Conservation (phyloP, 495 filamentous ascomycete genomes). For the Penicillium steckii region DNA sequence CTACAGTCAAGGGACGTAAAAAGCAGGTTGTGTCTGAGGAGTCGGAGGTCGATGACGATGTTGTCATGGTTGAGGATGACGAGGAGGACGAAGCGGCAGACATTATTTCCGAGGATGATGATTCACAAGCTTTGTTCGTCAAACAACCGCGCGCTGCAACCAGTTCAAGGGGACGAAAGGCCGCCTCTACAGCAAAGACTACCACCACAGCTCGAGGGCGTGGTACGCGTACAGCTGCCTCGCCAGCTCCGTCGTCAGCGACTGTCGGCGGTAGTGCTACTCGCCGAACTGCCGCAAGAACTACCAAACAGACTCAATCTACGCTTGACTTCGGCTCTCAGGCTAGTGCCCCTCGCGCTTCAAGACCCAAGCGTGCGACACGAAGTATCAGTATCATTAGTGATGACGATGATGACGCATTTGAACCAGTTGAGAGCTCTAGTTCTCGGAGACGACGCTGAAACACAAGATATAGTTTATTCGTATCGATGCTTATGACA, state of each 20-base stretch:
- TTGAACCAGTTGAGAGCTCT: constrained; percentile 56
- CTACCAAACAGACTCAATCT: constrained; percentile 55
- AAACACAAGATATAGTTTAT: background rate
- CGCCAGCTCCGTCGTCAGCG: constrained; percentile 45
- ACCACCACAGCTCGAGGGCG: constrained; percentile 25
- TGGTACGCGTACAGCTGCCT: constrained; percentile 33
- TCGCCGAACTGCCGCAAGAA: constrained; percentile 23
- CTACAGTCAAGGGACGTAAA: constrained; percentile 35
- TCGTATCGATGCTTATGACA: background rate
- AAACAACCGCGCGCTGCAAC: constrained; percentile 45
- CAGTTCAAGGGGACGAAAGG: constrained; percentile 25
- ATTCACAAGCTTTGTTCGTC: constrained; percentile 54
- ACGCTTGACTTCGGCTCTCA: constrained; percentile 69
- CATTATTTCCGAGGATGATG: constrained; percentile 34
- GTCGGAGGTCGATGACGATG: constrained; percentile 62
- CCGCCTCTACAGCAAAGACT: constrained; percentile 24
- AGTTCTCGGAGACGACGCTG: background rate
- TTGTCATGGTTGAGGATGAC: constrained; percentile 60
- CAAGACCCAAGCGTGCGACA: constrained; percentile 42
- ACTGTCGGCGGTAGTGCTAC: constrained; percentile 40
- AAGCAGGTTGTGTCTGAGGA: constrained; percentile 55
- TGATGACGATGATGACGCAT: constrained; percentile 72
- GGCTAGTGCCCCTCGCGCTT: constrained; percentile 39
- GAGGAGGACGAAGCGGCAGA: constrained; percentile 58
- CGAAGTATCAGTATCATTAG: constrained; percentile 39